Conservation (phyloP, 805 yeast species). For the Millerago galiae region DNA sequence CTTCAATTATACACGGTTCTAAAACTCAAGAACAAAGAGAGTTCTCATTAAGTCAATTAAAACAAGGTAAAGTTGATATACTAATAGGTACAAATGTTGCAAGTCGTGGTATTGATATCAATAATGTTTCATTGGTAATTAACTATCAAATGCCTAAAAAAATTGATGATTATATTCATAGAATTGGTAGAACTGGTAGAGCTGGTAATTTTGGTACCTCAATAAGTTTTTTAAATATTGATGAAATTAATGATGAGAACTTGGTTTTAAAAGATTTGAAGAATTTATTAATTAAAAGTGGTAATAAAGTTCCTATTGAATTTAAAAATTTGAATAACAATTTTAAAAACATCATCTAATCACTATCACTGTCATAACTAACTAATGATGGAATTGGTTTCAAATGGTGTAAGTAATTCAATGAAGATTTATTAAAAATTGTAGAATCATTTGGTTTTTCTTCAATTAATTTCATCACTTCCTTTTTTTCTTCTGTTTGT, state of each 20-base stretch:
- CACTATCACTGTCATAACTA: conserved; percentile 6
- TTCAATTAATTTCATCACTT: neutral
- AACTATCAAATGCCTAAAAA: conserved; percentile 78
- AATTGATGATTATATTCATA: conserved; percentile 82
- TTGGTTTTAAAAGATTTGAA: conserved; percentile 17
- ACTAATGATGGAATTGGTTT: neutral
- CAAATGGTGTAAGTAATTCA: conserved; percentile 1
- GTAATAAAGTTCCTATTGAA: conserved; percentile 18
- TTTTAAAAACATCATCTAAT: too few relatives aligned
- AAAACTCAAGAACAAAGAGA: conserved; percentile 84
- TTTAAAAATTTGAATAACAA: conserved; percentile 8
- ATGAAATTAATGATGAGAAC: conserved; percentile 30
- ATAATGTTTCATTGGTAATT: conserved; percentile 75
- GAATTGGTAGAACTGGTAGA: conserved; percentile 96
- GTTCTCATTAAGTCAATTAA: conserved; percentile 55
- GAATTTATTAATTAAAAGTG: conserved; percentile 17
- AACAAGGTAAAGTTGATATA: conserved; percentile 48
- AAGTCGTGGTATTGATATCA: conserved; percentile 92
- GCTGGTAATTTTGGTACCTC: conserved; percentile 82
- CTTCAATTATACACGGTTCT: conserved; percentile 77
- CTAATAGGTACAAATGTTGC: conserved; percentile 93
- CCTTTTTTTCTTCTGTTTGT: conserved; percentile 16
- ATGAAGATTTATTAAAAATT: conserved; percentile 1
- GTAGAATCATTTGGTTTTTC: neutral
- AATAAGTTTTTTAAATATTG: conserved; percentile 67